A percentile compares a stretch with the other conserved stretches of the same genome.
phyloP scores from a whole-genome alignment of 495 filamentous ascomycete species.

The Xylaria flabelliformis region DNA sequence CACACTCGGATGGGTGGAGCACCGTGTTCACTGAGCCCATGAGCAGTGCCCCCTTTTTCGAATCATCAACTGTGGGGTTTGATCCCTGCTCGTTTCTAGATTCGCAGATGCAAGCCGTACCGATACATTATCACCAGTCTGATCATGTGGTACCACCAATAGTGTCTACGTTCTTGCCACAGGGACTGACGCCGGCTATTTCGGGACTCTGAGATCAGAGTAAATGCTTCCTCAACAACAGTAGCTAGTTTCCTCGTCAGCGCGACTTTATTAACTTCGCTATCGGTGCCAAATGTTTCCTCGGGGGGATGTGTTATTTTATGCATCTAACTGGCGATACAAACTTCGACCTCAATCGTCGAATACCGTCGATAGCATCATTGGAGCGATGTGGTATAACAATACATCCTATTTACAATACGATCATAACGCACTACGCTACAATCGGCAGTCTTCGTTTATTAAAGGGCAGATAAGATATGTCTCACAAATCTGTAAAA shows the following conservation, averaged over 20 bases:
- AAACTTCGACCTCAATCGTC: background rate
- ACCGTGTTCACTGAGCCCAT: conserved; percentile 6
- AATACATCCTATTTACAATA: background rate
- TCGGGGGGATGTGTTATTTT: background rate
- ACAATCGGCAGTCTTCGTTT: background rate
- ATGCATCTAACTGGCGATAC: background rate
- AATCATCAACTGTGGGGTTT: background rate
- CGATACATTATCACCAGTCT: background rate
- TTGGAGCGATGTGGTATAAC: background rate
- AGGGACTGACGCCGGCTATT: background rate
- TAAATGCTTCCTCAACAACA: background rate
- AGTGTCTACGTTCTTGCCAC: background rate
- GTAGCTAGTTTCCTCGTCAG: background rate
- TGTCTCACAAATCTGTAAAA: background rate
- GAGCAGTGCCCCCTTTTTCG: conserved; percentile 14
- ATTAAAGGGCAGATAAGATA: background rate
- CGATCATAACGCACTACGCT: too few relatives aligned
- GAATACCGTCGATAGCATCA: background rate
- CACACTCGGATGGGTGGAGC: conserved; percentile 32
- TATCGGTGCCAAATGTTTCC: background rate
- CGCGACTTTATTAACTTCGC: background rate
- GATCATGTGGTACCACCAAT: background rate
- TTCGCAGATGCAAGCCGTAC: conserved; percentile 2
- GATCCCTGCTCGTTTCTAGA: conserved; percentile 6
- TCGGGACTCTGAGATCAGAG: background rate